Evolutionary conservation across 225 moss, liverwort and hornwort species (phyloP).

Genomic region (Sphagnum tenellum): DNA sequence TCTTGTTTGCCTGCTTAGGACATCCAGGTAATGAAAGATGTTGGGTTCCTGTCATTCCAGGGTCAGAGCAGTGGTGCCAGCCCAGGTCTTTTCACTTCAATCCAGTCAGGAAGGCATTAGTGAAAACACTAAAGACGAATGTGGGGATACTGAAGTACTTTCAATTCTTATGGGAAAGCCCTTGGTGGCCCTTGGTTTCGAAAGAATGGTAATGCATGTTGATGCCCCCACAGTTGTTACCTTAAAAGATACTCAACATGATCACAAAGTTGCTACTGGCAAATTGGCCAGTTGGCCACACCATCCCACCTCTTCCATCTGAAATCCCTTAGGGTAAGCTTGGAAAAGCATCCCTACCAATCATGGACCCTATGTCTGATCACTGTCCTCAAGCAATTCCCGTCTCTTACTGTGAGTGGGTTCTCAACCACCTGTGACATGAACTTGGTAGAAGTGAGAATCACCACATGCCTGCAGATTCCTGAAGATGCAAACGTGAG

Average conservation of each 20-base stretch:
- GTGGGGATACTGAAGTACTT: slow-evolving; percentile 28
- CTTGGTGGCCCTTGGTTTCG: slow-evolving; percentile 52
- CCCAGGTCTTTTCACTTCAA: slow-evolving; percentile 19
- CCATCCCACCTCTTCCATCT: neutral
- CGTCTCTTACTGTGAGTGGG: too few relatives aligned
- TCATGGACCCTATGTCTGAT: too few relatives aligned
- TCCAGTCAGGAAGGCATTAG: neutral
- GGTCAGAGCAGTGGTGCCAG: slow-evolving; percentile 37
- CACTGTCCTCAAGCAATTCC: too few relatives aligned
- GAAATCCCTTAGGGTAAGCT: neutral
- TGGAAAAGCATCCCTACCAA: too few relatives aligned
- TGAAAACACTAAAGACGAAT: slow-evolving; percentile 5
- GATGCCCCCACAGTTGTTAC: slow-evolving; percentile 44
- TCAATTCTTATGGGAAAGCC: slow-evolving; percentile 60
- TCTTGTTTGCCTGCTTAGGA: too few relatives aligned
- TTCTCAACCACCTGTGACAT: too few relatives aligned
- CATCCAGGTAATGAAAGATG: too few relatives aligned
- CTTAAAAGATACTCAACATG: neutral
- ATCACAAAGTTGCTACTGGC: slow-evolving; percentile 9
- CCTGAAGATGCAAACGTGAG: too few relatives aligned
- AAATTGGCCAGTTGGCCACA: neutral
- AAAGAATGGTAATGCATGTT: slow-evolving; percentile 69
- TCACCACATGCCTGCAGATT: too few relatives aligned
- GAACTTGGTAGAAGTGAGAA: too few relatives aligned
- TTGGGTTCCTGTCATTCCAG: slow-evolving; percentile 6